Percentiles rank a stretch among this genome's conserved stretches.
phyloP scores from a whole-genome alignment of 2,329 filamentous ascomycete genomes.

The Apiospora marii region DNA sequence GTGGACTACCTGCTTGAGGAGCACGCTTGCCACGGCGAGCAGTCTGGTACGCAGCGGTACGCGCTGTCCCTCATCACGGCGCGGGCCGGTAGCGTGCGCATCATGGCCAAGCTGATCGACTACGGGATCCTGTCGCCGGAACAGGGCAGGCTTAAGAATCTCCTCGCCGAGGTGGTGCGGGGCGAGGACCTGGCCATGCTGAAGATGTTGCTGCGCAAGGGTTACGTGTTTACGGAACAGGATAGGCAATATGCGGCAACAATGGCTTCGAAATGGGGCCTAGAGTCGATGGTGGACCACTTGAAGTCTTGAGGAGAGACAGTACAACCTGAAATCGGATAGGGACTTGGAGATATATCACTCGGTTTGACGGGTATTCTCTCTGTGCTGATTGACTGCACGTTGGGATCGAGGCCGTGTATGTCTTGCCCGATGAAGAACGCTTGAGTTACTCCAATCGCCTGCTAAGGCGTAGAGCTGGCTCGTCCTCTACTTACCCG shows the following conservation, averaged over 20 bases:
- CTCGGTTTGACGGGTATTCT: background rate
- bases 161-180: background rate
- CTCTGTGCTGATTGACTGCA: background rate
- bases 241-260: background rate
- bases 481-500: background rate
- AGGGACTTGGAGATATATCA: background rate
- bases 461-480: background rate
- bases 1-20: background rate
- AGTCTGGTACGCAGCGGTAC: background rate
- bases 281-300: background rate
- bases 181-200: background rate
- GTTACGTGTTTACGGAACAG: background rate
- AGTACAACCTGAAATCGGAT: background rate
- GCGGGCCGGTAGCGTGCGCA: background rate
- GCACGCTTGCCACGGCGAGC: background rate
- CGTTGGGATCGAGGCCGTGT: background rate
- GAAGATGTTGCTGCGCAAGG: background rate
- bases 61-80: background rate
- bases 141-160: background rate
- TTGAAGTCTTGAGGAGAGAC: background rate
- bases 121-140: background rate
- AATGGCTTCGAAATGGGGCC: background rate
- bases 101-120: background rate
- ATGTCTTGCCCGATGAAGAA: background rate
- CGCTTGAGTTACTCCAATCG: background rate